These are phyloP conservation scores for Hondaea fermentalgiana DNA, from an alignment of 108 stramenopile species.

Conservation along the genomic window DNA sequence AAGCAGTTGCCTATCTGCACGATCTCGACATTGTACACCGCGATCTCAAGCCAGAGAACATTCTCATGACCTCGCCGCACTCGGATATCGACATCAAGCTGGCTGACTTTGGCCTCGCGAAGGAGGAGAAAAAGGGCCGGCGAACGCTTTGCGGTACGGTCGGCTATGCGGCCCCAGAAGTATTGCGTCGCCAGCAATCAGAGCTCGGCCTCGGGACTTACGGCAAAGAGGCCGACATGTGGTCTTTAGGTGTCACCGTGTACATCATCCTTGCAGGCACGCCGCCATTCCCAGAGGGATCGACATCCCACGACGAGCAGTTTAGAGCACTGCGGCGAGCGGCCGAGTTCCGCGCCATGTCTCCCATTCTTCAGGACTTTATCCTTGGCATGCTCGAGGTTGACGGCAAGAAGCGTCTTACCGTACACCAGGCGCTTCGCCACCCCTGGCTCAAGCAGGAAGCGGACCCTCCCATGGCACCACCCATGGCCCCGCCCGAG, in stretches of 20 bases:
- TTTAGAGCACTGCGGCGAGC: background rate
- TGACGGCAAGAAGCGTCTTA: conserved; percentile 6
- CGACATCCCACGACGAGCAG: background rate
- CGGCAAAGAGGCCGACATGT: conserved; percentile 25
- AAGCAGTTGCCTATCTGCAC: background rate
- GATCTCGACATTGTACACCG: conserved; percentile 20
- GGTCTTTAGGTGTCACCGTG: conserved; percentile 17
- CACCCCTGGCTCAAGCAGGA: conserved; percentile 4
- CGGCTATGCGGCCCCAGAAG: conserved; percentile 20
- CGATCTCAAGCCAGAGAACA: conserved; percentile 40
- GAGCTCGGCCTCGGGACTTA: background rate
- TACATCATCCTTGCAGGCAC: background rate
- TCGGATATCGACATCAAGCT: conserved; percentile 24
- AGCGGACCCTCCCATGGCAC: background rate
- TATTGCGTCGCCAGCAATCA: background rate
- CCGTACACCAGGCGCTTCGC: background rate
- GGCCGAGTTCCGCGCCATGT: background rate
- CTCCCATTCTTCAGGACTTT: background rate
- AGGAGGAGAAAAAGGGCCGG: background rate
- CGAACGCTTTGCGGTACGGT: background rate
- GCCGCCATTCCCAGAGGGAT: background rate
- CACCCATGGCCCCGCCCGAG: background rate
- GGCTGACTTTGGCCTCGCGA: conserved; percentile 29
- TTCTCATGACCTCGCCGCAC: background rate
- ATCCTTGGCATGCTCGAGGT: conserved; percentile 9